Evolutionary conservation across 371 early-diverging fungal species (phyloP), one percentile per base, ranked within the genome.

Genomic region (Mucor mucedo): DNA sequence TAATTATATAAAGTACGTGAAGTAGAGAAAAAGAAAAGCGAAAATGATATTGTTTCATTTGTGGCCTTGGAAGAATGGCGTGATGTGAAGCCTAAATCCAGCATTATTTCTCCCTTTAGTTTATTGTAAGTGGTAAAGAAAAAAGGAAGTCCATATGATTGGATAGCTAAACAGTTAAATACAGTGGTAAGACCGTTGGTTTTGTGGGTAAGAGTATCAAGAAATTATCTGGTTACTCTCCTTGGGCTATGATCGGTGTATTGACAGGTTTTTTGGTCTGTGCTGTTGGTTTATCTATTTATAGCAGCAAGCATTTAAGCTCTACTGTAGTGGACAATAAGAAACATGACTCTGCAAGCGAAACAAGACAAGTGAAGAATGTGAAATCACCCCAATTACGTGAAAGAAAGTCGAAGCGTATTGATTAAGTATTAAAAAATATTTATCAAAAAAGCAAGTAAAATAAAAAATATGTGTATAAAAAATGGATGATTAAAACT

Each of bases 51-150:
- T 35, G 62, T 74, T 5, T 13, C 55, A 8, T 55, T 74, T 54
- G 47, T 70, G 3, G 65, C 70, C 4, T 33, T 77, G 38, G 67
- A 75, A 48, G 38, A 71, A 47, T 81, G 82, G 82, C 62, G 64
- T 13, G 59, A 70, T 4, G 70, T 77, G 13, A 42, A 69, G 4
- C 70, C 79, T 4, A 64, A 65, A 13, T 69, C 69, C 40, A 69
- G 73, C 2, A 42, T 75, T 6, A 56, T 72, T 11, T 76, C 78
- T 3, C 79, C 82, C 8, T 81, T 73, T 55, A 70, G 79, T 56
- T 60, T 74, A 41, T 66, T 78, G 82, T 78, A 73, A 76, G 76
- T 69, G 21, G 5, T n/a, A 32, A 39, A 30, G 8, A 27, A 21
- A 42, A 10, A 39, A 28, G 21, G 6, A 42, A 0, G 14, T 4